Evolutionary conservation across 768 basidiomycete species (phyloP), one percentile per base, ranked within the genome.

Genomic region (Xerocomellus intermedius): DNA sequence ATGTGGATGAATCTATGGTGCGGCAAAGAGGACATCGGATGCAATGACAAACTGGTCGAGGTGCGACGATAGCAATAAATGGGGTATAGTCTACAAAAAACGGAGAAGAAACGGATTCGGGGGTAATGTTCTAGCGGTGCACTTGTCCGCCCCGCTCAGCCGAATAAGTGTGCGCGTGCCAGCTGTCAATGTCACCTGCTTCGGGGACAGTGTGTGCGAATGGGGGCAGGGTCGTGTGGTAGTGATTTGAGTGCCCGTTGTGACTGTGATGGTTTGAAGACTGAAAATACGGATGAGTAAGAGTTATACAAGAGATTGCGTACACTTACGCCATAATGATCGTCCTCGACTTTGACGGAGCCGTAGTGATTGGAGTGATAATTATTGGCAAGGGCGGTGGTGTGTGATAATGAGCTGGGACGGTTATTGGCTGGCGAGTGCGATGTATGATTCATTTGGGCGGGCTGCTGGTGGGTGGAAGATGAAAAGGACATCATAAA

Each of bases 301-400:
- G 42, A 24, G 37, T 39, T 19, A 26, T 42, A 37, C 19, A 22
- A 19, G 10, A 21, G 26, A 58, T 46, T 48, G 47, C 53, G 56
- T 52, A 59, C 38, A 64, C 79, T 65, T 67, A 83, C 84, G 59
- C 70, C 73, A 48, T 83, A 82, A 63, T 79, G 70, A 35, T 87
- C 85, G 48, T 88, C 86, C 66, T 88, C 86, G 35, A 87, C 80
- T 59, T 88, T 88, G 52, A 87, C 84, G 16, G 77, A 65, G 7
- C 69, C 73, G 58, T 84, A 82, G 57, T 82, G 80, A 48, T 70
- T 69, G 4, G 77, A 71, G 42, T 80, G 77, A 26, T 79, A 75
- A 56, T 72, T 78, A 41, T 62, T 74, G 22, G 78, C 58, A 28
- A 81, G 66, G 1, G 65, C 59, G 1, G 65, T 60, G 50, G 78